Base-by-base conservation (phyloP, 257 asterid species). In the Nemophila menziesii region DNA sequence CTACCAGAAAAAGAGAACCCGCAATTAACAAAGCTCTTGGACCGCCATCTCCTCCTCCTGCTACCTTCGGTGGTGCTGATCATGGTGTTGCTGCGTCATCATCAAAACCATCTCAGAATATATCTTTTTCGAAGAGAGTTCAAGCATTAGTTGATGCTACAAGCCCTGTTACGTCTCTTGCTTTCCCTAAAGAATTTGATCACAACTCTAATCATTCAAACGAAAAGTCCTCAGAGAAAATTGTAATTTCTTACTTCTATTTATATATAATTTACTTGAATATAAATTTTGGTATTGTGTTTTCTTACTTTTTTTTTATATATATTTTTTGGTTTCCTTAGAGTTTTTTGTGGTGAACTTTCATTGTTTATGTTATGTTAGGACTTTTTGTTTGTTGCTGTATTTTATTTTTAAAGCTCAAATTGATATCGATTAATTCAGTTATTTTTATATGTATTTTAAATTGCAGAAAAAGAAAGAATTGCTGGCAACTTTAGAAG, bases 141-240 rank as follows among this genome's bases (percentile, higher is more conserved):
- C 54, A 11, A 44, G 53, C 61, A 52, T 64, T 64, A 24, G 57
- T 15, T 43, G 60, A 56, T 22, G 50, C 22, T 27, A 51, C 57
- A 20, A 78, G 92, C 44, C 93, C 95, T 2, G 58, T 62, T 33
- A 72, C 92, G 20, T 80, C 92, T 8, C 68, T 80, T 16, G 46
- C 77, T 10, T 77, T 77, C 47, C 73, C 68, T 0, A 62, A 65
- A 55, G 84, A 72, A 64, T 61, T 79, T 37, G 78, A 77, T 44
- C 76, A 66, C 4, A 72, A 51, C 18, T 43, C 65, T 15, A 56
- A 20, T 20, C 71, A 24, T 39, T 38, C 58, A 42, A 46, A 23
- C 10, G 52, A 45, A 3, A 61, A 46, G 22, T 52, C 0, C 11
- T 58, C 33, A 16, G 64, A 52, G 39, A 58, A 53, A 49, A 80